Percentiles rank a stretch among this genome's conserved stretches.
Evolutionary conservation across 2,329 filamentous ascomycete genomes (phyloP).

Genomic region (Annulohypoxylon truncatum): DNA sequence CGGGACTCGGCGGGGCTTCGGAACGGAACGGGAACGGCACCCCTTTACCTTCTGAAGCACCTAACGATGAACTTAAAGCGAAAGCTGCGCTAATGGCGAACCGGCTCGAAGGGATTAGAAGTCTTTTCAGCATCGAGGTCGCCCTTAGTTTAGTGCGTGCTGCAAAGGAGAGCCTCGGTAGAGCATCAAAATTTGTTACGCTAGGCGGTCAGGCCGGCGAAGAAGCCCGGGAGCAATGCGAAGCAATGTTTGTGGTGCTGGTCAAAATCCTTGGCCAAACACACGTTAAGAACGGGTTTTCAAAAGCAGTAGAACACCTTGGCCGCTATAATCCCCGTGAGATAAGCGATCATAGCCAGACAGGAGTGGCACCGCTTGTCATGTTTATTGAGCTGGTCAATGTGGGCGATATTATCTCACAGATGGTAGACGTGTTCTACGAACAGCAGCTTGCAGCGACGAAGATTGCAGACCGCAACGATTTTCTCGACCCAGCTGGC

Average conservation of each 20-base stretch:
- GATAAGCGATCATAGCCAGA: constrained; percentile 75
- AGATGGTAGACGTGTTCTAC: constrained; percentile 99
- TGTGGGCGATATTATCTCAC: constrained; percentile 95
- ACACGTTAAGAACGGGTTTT: constrained; percentile 93
- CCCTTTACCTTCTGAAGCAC: constrained; percentile 71
- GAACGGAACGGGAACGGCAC: constrained; percentile 55
- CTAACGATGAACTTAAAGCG: constrained; percentile 90
- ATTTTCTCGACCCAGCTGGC: constrained; percentile 91
- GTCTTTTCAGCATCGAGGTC: constrained; percentile 95
- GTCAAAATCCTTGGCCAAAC: constrained; percentile 85
- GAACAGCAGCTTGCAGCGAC: constrained; percentile 89
- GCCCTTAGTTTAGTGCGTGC: constrained; percentile 89
- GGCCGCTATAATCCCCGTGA: constrained; percentile 92
- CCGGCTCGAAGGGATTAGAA: constrained; percentile 91
- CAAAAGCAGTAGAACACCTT: constrained; percentile 90
- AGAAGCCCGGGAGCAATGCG: constrained; percentile 88
- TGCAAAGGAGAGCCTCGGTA: constrained; percentile 88
- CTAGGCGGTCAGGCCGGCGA: constrained; percentile 83
- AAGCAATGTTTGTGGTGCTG: constrained; percentile 86
- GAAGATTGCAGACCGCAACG: constrained; percentile 88
- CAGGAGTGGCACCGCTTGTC: constrained; percentile 88
- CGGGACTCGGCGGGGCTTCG: constrained; percentile 53
- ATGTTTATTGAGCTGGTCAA: constrained; percentile 98
- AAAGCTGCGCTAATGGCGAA: constrained; percentile 99
- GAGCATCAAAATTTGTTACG: constrained; percentile 83